A percentile compares a stretch with the other conserved stretches of the same genome.
phyloP scores from a whole-genome alignment of 805 yeast genomes.

The Barnettozyma botsteinii region DNA sequence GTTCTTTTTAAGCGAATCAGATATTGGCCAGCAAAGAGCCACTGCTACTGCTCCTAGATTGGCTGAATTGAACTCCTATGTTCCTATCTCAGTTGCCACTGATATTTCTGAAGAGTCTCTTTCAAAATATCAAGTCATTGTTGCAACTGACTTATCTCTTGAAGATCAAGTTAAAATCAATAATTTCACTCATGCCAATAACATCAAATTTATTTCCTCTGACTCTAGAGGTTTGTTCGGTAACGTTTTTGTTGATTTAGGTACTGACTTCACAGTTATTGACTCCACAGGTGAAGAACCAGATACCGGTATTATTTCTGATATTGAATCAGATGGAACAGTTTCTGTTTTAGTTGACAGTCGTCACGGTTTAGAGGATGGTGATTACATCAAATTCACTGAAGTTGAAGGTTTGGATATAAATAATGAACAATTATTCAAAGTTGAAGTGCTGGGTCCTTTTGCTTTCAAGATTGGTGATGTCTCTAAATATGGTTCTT shows the following conservation, averaged over 20 bases:
- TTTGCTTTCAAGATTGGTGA: slow-evolving; percentile 74
- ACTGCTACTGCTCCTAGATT: slow-evolving; percentile 58
- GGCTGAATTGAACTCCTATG: slow-evolving; percentile 83
- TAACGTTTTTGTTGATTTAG: slow-evolving; percentile 84
- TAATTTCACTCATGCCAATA: slow-evolving; percentile 63
- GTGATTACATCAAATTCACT: slow-evolving; percentile 78
- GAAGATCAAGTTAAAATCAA: slow-evolving; percentile 75
- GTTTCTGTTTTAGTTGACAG: slow-evolving; percentile 91
- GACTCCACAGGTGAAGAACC: slow-evolving; percentile 96
- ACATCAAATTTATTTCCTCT: slow-evolving; percentile 75
- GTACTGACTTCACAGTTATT: slow-evolving; percentile 68
- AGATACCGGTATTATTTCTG: slow-evolving; percentile 77
- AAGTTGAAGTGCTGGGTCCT: slow-evolving; percentile 89
- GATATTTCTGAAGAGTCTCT: slow-evolving; percentile 51
- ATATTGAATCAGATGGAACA: slow-evolving; percentile 80
- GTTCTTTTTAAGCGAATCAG: slow-evolving; percentile 67
- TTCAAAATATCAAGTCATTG: slow-evolving; percentile 65
- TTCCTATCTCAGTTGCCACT: slow-evolving; percentile 67
- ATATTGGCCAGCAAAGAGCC: slow-evolving; percentile 78
- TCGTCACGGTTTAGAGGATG: slow-evolving; percentile 92
- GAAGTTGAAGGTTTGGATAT: slow-evolving; percentile 81
- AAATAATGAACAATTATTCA: slow-evolving; percentile 67
- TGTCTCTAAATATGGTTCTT: slow-evolving; percentile 53
- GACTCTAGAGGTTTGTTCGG: slow-evolving; percentile 89
- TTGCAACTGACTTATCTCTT: slow-evolving; percentile 70